phyloP scores from a whole-genome alignment of 331 rosid species.

The Malus hybrid region DNA sequence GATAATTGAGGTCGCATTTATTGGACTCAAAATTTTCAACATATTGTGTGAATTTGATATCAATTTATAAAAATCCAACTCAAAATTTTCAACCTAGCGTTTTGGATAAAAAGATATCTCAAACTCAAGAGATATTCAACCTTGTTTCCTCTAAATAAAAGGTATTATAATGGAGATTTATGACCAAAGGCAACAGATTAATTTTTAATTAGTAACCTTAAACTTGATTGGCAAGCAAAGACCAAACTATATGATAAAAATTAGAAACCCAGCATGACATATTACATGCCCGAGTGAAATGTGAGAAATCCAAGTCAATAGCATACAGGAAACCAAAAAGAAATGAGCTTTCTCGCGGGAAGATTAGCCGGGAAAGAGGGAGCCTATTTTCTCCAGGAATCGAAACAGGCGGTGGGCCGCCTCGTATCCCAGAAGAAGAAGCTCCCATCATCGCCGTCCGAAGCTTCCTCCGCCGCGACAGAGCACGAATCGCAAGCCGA shows the following conservation, averaged over 20 bases:
- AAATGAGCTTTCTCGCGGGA: slow-evolving; percentile 85
- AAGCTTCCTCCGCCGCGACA: slow-evolving; percentile 10
- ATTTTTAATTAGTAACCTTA: background rate
- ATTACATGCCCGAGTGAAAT: no score
- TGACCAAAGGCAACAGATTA: background rate
- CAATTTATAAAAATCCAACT: no score
- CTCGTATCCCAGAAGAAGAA: slow-evolving; percentile 34
- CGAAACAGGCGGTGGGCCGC: slow-evolving; percentile 71
- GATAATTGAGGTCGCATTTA: no score
- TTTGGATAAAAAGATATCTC: background rate
- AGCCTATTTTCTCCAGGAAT: slow-evolving; percentile 80
- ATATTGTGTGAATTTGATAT: no score
- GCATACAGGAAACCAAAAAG: background rate
- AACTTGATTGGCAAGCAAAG: background rate
- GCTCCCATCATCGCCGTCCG: slow-evolving; percentile 15
- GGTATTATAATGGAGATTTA: background rate
- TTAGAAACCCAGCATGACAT: no score
- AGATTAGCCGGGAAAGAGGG: slow-evolving; percentile 88
- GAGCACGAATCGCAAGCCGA: slow-evolving; percentile 45
- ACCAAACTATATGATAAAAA: background rate
- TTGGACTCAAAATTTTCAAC: no score
- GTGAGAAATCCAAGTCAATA: background rate
- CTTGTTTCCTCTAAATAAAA: no score
- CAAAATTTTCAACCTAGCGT: no score
- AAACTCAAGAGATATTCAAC: background rate